These are phyloP conservation scores for Sporodiniella umbellata DNA, from an alignment of 371 early-diverging fungal genomes.

Conservation along the genomic window DNA sequence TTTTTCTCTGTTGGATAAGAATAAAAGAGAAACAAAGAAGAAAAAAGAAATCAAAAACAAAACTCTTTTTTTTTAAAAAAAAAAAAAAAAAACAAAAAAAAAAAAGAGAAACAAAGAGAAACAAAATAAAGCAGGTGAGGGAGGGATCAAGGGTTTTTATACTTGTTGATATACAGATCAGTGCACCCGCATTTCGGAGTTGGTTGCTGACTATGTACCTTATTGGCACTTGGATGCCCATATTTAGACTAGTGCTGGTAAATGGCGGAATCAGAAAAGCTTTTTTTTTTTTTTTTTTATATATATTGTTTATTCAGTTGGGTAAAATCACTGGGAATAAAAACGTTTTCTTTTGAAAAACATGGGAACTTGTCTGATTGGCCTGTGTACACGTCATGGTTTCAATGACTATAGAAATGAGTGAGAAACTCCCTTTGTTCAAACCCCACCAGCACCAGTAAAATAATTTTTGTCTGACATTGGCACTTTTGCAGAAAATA, in stretches of 20 bases:
- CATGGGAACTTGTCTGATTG: background rate
- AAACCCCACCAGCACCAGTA: too few species aligned
- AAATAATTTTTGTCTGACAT: too few species aligned
- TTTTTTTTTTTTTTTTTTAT: background rate
- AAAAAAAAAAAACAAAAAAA: background rate
- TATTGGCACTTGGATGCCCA: background rate
- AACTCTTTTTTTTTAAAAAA: background rate
- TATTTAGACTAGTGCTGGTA: too few species aligned
- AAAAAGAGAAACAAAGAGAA: background rate
- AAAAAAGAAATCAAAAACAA: background rate
- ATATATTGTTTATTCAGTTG: too few species aligned
- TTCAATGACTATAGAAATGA: background rate
- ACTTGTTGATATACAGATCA: background rate
- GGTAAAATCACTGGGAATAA: background rate
- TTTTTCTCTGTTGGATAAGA: background rate
- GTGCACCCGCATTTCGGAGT: constrained; percentile 2
- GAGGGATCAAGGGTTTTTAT: background rate
- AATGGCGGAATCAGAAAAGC: too few species aligned
- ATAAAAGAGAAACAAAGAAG: constrained; percentile 2
- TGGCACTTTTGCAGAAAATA: too few species aligned
- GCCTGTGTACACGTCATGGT: background rate
- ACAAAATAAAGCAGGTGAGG: background rate
- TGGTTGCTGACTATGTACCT: background rate
- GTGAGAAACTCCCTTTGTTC: too few species aligned
- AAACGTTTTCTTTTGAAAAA: background rate